phyloP scores from a whole-genome alignment of 2,329 filamentous ascomycete genomes.

The Aspergillus fischeri region DNA sequence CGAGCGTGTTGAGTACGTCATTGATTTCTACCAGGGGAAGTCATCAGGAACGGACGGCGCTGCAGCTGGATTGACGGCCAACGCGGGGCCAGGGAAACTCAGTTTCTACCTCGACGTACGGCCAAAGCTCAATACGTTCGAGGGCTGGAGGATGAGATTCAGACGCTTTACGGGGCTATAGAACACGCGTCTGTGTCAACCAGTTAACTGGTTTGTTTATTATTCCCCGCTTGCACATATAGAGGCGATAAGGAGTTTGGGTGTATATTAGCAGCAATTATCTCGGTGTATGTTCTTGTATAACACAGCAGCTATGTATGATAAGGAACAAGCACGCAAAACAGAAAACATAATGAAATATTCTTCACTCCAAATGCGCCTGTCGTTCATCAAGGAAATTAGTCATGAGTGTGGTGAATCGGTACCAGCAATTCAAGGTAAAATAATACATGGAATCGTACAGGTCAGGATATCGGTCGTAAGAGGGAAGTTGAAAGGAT shows the following conservation, averaged over 20 bases:
- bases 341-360: conserved; percentile 16
- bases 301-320: conserved; percentile 31
- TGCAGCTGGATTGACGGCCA: conserved; percentile 26
- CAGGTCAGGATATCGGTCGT: conserved; percentile 33
- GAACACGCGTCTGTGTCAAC: neutral
- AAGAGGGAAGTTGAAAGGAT: conserved; percentile 13
- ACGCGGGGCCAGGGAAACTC: conserved; percentile 41
- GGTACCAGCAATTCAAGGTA: conserved; percentile 5
- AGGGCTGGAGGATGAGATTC: conserved; percentile 57
- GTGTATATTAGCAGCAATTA: conserved; percentile 16
- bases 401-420: conserved; percentile 9
- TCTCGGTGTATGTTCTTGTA: conserved; percentile 31
- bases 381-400: conserved; percentile 3
- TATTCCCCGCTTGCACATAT: conserved; percentile 14
- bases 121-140: conserved; percentile 61
- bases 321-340: conserved; percentile 19
- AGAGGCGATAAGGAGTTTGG: conserved; percentile 26
- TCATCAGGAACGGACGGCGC: conserved; percentile 30
- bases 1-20: conserved; percentile 80
- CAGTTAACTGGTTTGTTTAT: neutral
- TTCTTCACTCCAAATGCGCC: conserved; percentile 24
- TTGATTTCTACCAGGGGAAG: conserved; percentile 90
- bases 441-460: conserved; percentile 23
- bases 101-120: conserved; percentile 64
- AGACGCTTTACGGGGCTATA: conserved; percentile 45